Evolutionary conservation across 2,329 filamentous ascomycete genomes (phyloP), one percentile per base, ranked within the genome.

Genomic region (Pezicula carpinea): DNA sequence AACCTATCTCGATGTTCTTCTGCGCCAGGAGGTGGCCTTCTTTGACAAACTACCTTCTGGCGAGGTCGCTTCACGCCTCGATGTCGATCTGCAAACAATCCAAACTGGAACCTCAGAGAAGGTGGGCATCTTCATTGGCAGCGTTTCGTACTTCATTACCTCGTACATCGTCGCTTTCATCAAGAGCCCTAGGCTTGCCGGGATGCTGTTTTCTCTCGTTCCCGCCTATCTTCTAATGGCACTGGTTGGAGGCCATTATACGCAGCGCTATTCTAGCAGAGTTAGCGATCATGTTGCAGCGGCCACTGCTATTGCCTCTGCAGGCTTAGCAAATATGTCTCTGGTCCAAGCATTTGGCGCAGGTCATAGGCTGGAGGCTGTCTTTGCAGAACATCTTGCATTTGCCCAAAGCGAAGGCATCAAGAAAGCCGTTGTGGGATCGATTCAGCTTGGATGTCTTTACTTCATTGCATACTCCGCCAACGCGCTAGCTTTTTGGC

Each of bases 141-240:
- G 71, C 41, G 53, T 78, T 7, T 76, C 76, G 0, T 82, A 78
- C 58, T 80, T 81, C 53, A 60, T 81, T 32, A 75, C 78, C 0
- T 74, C 79, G 0, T 81, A 79, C 49, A 69, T 79, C 5, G 73
- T 81, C n/a, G 76, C 77, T 1, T 81, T 82, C 51, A 74, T 79
- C 59, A 77, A 79, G 53, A 71, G 77, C 53, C 66, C 70, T 15
- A 68, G 66, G 39, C 67, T 83, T 5, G 76, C 79, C 7, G 76
- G 68, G 7, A 77, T 80, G 62, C 61, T 81, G n/a, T 56, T 77
- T 13, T 76, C 74, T 0, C 47, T 78, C 42, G 64, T 78, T 6
- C 76, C 57, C 11, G 52, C 53, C 15, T 60, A 51, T 23, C 50
- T 60, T 21, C 31, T 59, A 4, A 57, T 59, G 73, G 68, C 71